Percentiles rank a stretch among this genome's conserved stretches.
Evolutionary conservation across 2,329 filamentous ascomycete genomes (phyloP).

Genomic region (Alternaria angustiovoidea): DNA sequence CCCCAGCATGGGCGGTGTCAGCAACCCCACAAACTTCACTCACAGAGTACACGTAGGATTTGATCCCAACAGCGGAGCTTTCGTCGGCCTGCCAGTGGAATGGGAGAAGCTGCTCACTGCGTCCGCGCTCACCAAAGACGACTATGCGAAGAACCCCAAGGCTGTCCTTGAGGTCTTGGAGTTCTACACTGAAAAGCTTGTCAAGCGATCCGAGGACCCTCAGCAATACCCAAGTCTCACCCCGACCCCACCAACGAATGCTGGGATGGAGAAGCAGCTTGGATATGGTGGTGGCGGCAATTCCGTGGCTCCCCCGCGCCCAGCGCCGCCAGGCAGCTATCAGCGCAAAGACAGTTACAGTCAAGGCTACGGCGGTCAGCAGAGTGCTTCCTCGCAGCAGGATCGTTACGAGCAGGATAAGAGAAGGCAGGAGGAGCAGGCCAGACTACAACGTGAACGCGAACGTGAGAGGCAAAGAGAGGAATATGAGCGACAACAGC

Average conservation of each 20-base stretch:
- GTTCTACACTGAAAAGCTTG: conserved; percentile 82
- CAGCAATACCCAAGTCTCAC: conserved; percentile 72
- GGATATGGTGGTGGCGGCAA: conserved; percentile 56
- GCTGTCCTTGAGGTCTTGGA: conserved; percentile 77
- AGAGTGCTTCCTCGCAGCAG: conserved; percentile 46
- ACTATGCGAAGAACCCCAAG: conserved; percentile 92
- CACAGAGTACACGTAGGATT: conserved; percentile 98
- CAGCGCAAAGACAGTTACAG: conserved; percentile 58
- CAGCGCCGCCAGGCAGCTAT: conserved; percentile 54
- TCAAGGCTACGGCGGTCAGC: conserved; percentile 40
- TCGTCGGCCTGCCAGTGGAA: conserved; percentile 91
- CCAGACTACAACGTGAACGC: conserved; percentile 43
- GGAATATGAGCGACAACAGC: conserved; percentile 56
- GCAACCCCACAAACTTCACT: conserved; percentile 97
- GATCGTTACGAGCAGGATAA: conserved; percentile 8
- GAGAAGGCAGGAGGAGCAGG: conserved; percentile 53
- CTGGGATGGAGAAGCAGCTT: conserved; percentile 57
- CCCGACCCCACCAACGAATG: conserved; percentile 68
- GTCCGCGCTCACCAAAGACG: conserved; percentile 96
- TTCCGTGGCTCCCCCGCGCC: conserved; percentile 59
- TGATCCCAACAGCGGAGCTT: conserved; percentile 92
- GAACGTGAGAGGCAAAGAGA: conserved; percentile 52
- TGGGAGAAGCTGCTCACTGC: conserved; percentile 97
- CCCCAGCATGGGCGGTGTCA: conserved; percentile 96
- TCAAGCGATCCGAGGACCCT: conserved; percentile 76